Conservation (phyloP, 2,329 filamentous ascomycete genomes). For the Aureobasidium sp. region DNA sequence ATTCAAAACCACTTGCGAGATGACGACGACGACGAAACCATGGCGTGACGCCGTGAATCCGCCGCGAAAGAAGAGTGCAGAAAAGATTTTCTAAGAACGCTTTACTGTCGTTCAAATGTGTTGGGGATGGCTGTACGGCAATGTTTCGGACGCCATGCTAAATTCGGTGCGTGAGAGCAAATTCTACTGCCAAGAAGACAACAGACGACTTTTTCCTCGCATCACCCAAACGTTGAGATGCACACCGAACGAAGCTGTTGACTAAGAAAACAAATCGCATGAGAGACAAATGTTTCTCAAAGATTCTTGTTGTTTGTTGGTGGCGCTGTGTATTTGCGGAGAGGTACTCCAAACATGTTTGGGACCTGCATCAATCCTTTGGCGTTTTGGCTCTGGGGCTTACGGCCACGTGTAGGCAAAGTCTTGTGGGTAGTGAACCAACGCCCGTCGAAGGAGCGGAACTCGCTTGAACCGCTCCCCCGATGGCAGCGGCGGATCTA, state of each 20-base stretch:
- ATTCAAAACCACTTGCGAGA: neutral
- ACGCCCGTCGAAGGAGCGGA: neutral
- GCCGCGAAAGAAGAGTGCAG: conserved; percentile 9
- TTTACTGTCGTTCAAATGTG: neutral
- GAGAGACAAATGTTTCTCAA: neutral
- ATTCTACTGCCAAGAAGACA: conserved; percentile 12
- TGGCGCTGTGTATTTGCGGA: conserved; percentile 5
- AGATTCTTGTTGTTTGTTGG: neutral
- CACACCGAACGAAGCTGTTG: neutral
- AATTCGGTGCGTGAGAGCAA: conserved; percentile 11
- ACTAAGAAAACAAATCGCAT: neutral
- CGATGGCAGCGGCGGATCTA: conserved; percentile 8
- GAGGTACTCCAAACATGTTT: neutral
- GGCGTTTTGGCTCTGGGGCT: conserved; percentile 6
- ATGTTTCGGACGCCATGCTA: conserved; percentile 12
- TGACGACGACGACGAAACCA: conserved; percentile 3
- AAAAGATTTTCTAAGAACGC: conserved; percentile 4
- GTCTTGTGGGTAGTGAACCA: neutral
- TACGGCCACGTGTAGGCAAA: conserved; percentile 2
- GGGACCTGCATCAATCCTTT: conserved; percentile 11
- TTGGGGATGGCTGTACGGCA: conserved; percentile 13
- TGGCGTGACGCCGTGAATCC: conserved; percentile 14
- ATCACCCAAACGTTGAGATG: neutral
- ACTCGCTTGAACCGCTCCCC: neutral
- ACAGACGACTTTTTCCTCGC: conserved; percentile 1